These are phyloP conservation scores for Aspergillus sp. DNA, from an alignment of 2,329 filamentous ascomycete species.

Conservation along the genomic window DNA sequence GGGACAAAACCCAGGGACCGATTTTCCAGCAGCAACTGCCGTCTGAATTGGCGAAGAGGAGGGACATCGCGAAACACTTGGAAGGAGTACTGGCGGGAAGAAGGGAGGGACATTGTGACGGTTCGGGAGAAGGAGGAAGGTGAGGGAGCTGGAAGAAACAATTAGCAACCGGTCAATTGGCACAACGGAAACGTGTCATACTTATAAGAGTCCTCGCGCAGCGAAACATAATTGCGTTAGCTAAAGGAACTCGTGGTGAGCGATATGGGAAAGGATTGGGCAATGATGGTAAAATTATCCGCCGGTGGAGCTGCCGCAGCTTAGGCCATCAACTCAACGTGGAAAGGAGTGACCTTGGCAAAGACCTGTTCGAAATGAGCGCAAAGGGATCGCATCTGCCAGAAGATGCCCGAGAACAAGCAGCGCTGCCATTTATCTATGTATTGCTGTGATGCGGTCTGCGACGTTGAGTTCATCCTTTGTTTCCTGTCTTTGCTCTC, in stretches of 20 bases:
- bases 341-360: background rate
- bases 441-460: conserved; percentile 11
- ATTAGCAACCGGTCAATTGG: conserved; percentile 4
- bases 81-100: conserved; percentile 22
- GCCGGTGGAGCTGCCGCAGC: background rate
- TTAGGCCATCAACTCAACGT: background rate
- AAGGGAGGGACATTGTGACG: conserved; percentile 13
- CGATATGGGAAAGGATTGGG: no score
- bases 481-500: background rate
- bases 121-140: conserved; percentile 18
- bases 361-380: background rate
- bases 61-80: conserved; percentile 67
- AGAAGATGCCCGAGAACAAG: background rate
- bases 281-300: background rate
- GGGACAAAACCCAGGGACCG: conserved; percentile 81
- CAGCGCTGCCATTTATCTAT: background rate
- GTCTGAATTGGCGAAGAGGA: conserved; percentile 63
- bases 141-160: conserved; percentile 14
- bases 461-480: conserved; percentile 18
- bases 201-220: conserved; percentile 22
- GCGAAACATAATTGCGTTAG: conserved; percentile 21
- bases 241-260: background rate
- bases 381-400: background rate
- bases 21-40: conserved; percentile 57
- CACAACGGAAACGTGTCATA: conserved; percentile 11